Evolutionary conservation across 352 stramenopile genomes (phyloP), one percentile per base, ranked within the genome.

Genomic region (Phytophthora europaea): DNA sequence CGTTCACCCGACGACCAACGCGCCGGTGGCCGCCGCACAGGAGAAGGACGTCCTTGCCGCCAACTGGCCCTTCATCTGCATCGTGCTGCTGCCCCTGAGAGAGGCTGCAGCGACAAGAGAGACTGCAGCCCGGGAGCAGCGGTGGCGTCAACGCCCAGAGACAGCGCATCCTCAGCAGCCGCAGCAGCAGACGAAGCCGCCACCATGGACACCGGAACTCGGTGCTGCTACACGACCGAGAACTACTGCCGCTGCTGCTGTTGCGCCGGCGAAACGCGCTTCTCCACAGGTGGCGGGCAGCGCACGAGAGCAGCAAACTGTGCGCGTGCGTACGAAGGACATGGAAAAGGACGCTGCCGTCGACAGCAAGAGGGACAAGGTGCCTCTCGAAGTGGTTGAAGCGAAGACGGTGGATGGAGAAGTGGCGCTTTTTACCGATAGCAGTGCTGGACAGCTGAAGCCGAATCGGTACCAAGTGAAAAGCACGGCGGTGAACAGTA

Each of bases 1-100:
- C 55, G 54, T 70, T 10, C 47, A 75, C 55, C 68, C 61, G 45
- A 75, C 34, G 54, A 75, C 68, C 38, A 50, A 57, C 43, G 40
- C 61, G 8, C 33, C 6, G 4, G 67, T 75, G 33, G 53, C 52
- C 9, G 28, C 18, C 3, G 34, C 31, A 20, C 23, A 67, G 12
- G 68, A 75, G 53, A 63, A 34, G 6, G 33, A 40, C 7, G 28
- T 75, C 7, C 23, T 6, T 7, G 53, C 38, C 38, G 40, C 47
- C 3, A 28, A 58, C 7, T 34, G 62, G 9, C 48, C 55, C 6
- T 75, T 70, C 15, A 16, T 75, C 33, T 71, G 61, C n/a, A 56
- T 75, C 34, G 54, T n/a, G 50, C 16, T 75, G 16, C 18, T 75
- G 20, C 45, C 61, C 6, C 43, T 31, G 26, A 66, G 57, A 33